phyloP scores from a whole-genome alignment of 306 rosid genomes.

The Mimosa bimucronata region DNA sequence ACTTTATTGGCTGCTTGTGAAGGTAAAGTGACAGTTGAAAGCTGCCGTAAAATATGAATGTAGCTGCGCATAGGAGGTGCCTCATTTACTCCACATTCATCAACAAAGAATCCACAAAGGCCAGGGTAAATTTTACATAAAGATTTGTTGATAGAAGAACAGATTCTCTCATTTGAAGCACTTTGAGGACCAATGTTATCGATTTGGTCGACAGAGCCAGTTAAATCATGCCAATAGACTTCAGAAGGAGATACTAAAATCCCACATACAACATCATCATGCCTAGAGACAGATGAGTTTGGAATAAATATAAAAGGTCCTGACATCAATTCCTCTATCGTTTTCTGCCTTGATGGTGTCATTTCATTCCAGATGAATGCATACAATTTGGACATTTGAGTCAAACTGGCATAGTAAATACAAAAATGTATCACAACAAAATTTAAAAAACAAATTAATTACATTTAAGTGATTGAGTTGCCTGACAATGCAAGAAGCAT shows the following conservation, averaged over 20 bases:
- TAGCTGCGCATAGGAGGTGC: slow-evolving; percentile 75
- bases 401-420: slow-evolving; percentile 54
- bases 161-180: slow-evolving; percentile 38
- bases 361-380: slow-evolving; percentile 79
- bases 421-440: not conserved
- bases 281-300: slow-evolving; percentile 48
- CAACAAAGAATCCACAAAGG: slow-evolving; percentile 79
- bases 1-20: slow-evolving; percentile 75
- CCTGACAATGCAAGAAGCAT: not conserved
- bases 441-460: slow-evolving; percentile 2
- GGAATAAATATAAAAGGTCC: slow-evolving; percentile 85
- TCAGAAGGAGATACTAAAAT: slow-evolving; percentile 60
- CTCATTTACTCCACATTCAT: slow-evolving; percentile 67
- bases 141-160: slow-evolving; percentile 56
- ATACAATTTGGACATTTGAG: slow-evolving; percentile 83
- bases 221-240: slow-evolving; percentile 82
- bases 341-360: slow-evolving; percentile 63
- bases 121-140: slow-evolving; percentile 66
- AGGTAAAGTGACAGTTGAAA: slow-evolving; percentile 71
- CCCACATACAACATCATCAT: slow-evolving; percentile 68
- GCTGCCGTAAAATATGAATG: slow-evolving; percentile 77
- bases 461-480: slow-evolving; percentile 9
- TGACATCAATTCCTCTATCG: slow-evolving; percentile 59
- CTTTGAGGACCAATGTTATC: slow-evolving; percentile 45
- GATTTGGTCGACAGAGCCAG: slow-evolving; percentile 62